These are phyloP conservation scores for Populus tomentosa DNA, from an alignment of 441 rosid genomes.

Conservation along the genomic window DNA sequence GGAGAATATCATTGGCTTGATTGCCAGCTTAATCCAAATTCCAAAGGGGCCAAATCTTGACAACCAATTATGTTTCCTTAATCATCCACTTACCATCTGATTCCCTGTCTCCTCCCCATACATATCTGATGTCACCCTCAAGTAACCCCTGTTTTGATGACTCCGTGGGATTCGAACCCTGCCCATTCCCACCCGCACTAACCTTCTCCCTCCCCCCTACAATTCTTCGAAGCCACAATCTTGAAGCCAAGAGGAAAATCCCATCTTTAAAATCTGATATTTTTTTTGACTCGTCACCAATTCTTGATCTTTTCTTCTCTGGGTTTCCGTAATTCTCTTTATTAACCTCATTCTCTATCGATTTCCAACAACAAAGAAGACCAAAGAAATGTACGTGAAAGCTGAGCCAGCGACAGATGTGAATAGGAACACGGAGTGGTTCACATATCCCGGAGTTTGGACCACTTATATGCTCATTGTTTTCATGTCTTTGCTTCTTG, in stretches of 20 bases:
- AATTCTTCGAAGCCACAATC: neutral
- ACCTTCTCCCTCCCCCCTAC: neutral
- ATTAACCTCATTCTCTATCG: neutral
- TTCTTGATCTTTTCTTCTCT: neutral
- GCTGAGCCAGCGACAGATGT: conserved; percentile 85
- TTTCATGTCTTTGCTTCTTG: conserved; percentile 75
- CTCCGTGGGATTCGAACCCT: neutral
- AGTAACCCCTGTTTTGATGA: neutral
- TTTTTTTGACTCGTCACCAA: conserved; percentile 5
- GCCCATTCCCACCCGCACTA: neutral
- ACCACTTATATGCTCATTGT: conserved; percentile 72
- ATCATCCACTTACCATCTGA: neutral
- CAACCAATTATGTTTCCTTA: neutral
- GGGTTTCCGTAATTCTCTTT: neutral
- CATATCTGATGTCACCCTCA: too few relatives aligned
- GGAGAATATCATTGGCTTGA: too few relatives aligned
- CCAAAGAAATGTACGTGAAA: conserved; percentile 62
- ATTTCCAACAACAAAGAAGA: neutral
- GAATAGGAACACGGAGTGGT: conserved; percentile 95
- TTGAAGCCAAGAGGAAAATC: neutral
- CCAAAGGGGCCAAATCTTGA: neutral
- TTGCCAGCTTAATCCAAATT: neutral
- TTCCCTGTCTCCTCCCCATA: too few relatives aligned
- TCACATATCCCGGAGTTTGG: conserved; percentile 96
- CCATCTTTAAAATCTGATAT: conserved; percentile 7